Conservation (phyloP, 2,329 filamentous ascomycete genomes). For the Penicillium sp. region DNA sequence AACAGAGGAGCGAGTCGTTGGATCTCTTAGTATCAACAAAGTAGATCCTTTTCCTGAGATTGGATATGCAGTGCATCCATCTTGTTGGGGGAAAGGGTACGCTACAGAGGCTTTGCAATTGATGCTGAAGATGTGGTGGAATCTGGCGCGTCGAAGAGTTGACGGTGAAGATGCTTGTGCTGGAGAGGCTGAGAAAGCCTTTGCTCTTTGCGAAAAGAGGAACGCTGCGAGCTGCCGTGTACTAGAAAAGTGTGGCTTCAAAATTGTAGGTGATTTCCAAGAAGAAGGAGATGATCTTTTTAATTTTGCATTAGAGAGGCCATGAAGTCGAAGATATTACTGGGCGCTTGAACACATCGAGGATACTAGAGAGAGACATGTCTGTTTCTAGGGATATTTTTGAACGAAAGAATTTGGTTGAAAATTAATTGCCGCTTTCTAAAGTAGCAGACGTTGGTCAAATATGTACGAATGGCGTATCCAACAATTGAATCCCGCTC, state of each 20-base stretch:
- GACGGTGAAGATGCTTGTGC: background rate
- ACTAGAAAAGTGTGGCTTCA: conserved; percentile 25
- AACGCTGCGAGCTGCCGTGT: conserved; percentile 21
- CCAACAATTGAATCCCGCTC: background rate
- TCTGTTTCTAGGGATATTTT: too few species aligned
- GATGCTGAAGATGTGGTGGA: conserved; percentile 28
- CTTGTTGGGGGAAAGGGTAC: conserved; percentile 27
- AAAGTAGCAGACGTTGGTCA: background rate
- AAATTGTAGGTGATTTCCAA: conserved; percentile 5
- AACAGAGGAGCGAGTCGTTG: conserved; percentile 16
- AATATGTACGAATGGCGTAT: background rate
- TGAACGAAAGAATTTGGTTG: background rate
- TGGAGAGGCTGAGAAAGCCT: conserved; percentile 15
- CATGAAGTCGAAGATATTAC: background rate
- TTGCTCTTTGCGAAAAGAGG: conserved; percentile 19
- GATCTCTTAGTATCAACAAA: conserved; percentile 24
- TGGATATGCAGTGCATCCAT: conserved; percentile 26
- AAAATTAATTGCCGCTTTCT: background rate
- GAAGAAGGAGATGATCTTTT: conserved; percentile 14
- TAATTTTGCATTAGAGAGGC: conserved; percentile 11
- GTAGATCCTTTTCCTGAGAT: conserved; percentile 23
- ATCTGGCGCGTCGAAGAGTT: conserved; percentile 8
- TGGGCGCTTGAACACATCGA: too few species aligned
- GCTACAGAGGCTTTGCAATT: conserved; percentile 27
- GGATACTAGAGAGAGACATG: background rate